A percentile compares a stretch with the other conserved stretches of the same genome.
Evolutionary conservation across 306 rosid genomes (phyloP).

Genomic region (Vigna nakashimae): DNA sequence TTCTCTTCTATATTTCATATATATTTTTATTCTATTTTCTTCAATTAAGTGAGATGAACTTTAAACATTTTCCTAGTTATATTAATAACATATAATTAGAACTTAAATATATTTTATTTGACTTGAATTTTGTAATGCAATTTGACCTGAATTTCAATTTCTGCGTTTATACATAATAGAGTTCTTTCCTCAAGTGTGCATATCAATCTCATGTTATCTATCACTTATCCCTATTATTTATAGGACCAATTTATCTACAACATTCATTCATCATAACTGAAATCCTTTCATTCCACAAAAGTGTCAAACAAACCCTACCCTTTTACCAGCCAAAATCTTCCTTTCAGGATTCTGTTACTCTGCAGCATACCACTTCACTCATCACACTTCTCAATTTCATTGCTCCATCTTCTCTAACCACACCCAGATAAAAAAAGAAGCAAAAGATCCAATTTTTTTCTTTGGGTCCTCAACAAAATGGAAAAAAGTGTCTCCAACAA

Average conservation of each 20-base stretch:
- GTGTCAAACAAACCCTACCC: conserved; percentile 24
- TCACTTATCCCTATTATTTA: neutral
- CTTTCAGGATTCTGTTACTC: neutral
- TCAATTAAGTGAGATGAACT: no score
- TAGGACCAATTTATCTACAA: neutral
- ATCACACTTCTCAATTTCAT: neutral
- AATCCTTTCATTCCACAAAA: neutral
- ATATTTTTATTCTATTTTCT: no score
- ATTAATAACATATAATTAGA: no score
- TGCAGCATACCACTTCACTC: neutral
- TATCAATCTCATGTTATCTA: neutral
- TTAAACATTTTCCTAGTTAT: no score
- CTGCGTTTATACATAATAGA: neutral
- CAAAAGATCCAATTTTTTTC: neutral
- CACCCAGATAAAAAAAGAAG: neutral
- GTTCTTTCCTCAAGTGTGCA: neutral
- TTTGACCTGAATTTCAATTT: no score
- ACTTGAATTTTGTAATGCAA: no score
- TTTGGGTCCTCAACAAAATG: conserved; percentile 20
- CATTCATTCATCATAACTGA: neutral
- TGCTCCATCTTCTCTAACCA: neutral
- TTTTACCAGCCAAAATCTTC: neutral
- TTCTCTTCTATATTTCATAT: no score
- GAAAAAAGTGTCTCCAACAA: conserved; percentile 28
- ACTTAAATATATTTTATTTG: no score